These are phyloP conservation scores for Magnusiomyces suaveolens DNA, from an alignment of 1,139 yeast genomes.

Conservation along the genomic window DNA sequence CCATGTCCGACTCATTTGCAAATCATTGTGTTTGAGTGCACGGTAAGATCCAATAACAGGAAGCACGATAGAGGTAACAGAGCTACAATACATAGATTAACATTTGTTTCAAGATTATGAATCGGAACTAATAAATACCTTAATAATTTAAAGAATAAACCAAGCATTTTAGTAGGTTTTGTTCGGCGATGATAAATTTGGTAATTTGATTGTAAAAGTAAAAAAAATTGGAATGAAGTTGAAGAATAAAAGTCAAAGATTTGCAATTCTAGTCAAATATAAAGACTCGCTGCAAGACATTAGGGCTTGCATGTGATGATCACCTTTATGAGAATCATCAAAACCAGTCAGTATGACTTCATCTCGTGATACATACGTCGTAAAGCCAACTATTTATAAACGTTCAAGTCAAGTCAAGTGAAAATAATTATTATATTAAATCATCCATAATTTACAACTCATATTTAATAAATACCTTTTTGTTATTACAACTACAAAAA, in stretches of 20 bases:
- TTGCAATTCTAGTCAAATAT: not conserved
- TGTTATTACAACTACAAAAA: no score
- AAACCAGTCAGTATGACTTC: not conserved
- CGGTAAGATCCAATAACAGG: constrained; percentile 53
- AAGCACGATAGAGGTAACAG: constrained; percentile 38
- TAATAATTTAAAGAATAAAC: constrained; percentile 16
- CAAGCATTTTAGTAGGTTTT: constrained; percentile 17
- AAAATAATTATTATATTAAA: no score
- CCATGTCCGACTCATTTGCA: constrained; percentile 47
- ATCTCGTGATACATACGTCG: not conserved
- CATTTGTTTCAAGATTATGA: not conserved
- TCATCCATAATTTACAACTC: no score
- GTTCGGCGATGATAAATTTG: not conserved
- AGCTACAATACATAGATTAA: constrained; percentile 16
- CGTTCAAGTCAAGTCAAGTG: no score
- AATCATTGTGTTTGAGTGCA: constrained; percentile 42
- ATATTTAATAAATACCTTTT: no score
- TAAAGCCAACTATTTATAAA: no score
- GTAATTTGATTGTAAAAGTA: not conserved
- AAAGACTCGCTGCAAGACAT: no score
- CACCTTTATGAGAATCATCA: no score
- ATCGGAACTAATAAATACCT: constrained; percentile 14
- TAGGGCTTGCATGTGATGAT: no score
- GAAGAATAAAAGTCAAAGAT: not conserved
- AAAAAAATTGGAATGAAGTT: not conserved